These are phyloP conservation scores for Acer campestre DNA, from an alignment of 345 rosid genomes.

Conservation along the genomic window DNA sequence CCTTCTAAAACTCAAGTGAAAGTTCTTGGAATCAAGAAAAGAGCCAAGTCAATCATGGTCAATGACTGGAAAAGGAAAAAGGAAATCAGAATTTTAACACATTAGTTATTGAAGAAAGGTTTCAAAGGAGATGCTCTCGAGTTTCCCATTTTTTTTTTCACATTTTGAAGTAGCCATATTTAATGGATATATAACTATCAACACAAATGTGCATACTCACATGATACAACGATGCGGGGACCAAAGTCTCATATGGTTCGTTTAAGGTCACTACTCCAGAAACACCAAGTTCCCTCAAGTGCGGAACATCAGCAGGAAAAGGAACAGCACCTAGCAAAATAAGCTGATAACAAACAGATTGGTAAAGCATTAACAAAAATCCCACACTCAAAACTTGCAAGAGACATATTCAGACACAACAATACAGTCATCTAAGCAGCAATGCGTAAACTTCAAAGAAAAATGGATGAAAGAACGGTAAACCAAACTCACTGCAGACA, in stretches of 20 bases:
- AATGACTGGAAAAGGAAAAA: background rate
- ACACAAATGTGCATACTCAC: conserved; percentile 26
- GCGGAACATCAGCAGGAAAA: conserved; percentile 49
- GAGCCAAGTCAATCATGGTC: background rate
- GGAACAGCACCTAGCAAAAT: conserved; percentile 56
- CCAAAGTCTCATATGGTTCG: conserved; percentile 60
- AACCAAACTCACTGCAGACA: no score
- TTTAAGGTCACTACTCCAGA: conserved; percentile 53
- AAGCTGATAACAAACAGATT: conserved; percentile 27
- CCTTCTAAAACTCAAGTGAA: background rate
- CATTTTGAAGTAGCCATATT: background rate
- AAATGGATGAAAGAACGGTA: no score
- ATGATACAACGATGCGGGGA: conserved; percentile 48
- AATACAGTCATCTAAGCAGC: no score
- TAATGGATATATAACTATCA: background rate
- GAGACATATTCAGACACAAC: no score
- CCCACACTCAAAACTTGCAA: background rate
- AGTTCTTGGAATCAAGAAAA: background rate
- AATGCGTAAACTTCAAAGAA: no score
- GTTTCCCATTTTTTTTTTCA: background rate
- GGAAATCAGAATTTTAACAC: background rate
- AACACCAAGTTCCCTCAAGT: conserved; percentile 53
- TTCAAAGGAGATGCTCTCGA: background rate
- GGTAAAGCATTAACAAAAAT: background rate
- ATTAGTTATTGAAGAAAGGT: background rate